A percentile compares a stretch with the other conserved stretches of the same genome.
Evolutionary conservation across 108 stramenopile genomes (phyloP).

Genomic region (Fragilariopsis cylindrus): DNA sequence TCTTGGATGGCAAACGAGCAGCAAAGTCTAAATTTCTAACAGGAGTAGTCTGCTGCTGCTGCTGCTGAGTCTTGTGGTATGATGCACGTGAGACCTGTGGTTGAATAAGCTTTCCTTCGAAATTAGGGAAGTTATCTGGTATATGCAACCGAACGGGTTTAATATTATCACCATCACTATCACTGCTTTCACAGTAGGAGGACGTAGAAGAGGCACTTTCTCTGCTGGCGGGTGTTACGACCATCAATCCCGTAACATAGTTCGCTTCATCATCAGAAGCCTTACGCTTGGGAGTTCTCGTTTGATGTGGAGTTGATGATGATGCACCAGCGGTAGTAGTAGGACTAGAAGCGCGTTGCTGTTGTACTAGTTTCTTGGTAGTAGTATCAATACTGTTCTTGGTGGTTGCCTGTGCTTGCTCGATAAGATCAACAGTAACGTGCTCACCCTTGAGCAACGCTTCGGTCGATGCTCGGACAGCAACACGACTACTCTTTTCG

Average conservation of each 20-base stretch:
- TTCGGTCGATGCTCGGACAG: slow-evolving; percentile 68
- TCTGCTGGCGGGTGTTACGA: slow-evolving; percentile 33
- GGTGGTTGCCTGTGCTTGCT: no score
- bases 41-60: not conserved
- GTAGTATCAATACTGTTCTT: not conserved
- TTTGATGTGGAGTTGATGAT: not conserved
- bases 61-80: not conserved
- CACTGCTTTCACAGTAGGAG: slow-evolving; percentile 19
- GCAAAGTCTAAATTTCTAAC: slow-evolving; percentile 1
- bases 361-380: not conserved
- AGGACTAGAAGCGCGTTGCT: not conserved
- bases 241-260: slow-evolving; percentile 17
- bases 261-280: slow-evolving; percentile 15
- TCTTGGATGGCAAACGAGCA: slow-evolving; percentile 20
- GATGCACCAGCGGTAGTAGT: not conserved
- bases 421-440: not conserved
- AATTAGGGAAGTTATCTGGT: slow-evolving; percentile 18
- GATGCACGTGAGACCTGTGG: slow-evolving; percentile 17
- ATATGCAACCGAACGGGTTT: slow-evolving; percentile 17
- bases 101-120: not conserved
- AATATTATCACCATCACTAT: slow-evolving; percentile 18
- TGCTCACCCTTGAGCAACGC: slow-evolving; percentile 34
- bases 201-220: slow-evolving; percentile 28
- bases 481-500: slow-evolving; percentile 72
- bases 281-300: slow-evolving; percentile 34